These are phyloP conservation scores for Bimuria novae-zelandiae DNA, from an alignment of 2,329 filamentous ascomycete genomes.

Conservation along the genomic window DNA sequence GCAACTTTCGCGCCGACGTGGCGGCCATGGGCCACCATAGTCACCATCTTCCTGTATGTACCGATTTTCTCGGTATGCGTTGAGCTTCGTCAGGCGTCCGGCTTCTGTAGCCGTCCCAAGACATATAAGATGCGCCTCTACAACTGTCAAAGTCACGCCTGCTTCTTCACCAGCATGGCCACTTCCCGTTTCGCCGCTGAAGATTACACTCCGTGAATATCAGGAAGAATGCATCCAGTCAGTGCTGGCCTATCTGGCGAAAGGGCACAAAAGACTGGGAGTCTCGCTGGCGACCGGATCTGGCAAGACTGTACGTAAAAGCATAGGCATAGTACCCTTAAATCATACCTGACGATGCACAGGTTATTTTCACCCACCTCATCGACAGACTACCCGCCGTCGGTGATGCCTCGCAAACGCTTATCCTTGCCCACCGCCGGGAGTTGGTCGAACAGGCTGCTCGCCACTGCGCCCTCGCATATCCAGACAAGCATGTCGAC, in stretches of 20 bases:
- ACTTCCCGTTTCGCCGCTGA: conserved; percentile 22
- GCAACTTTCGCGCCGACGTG: conserved; percentile 20
- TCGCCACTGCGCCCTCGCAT: conserved; percentile 77
- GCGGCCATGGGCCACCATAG: too few species aligned
- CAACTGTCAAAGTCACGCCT: background rate
- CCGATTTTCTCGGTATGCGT: conserved; percentile 34
- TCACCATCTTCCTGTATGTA: conserved; percentile 36
- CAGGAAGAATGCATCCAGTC: conserved; percentile 91
- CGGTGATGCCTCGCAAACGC: conserved; percentile 69
- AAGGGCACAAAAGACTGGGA: conserved; percentile 78
- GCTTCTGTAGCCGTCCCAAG: conserved; percentile 10
- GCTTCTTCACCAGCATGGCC: conserved; percentile 13
- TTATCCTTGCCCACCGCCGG: conserved; percentile 89
- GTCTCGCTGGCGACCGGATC: conserved; percentile 86
- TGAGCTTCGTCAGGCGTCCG: conserved; percentile 26
- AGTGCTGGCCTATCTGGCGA: conserved; percentile 69
- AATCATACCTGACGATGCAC: conserved; percentile 8
- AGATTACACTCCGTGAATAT: conserved; percentile 74
- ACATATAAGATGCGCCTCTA: conserved; percentile 14
- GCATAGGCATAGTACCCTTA: background rate
- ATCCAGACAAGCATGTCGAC: conserved; percentile 80
- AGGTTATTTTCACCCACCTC: conserved; percentile 95
- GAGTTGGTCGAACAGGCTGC: conserved; percentile 96
- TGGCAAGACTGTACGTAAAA: conserved; percentile 74
- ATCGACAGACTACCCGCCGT: conserved; percentile 74